A percentile compares a stretch with the other conserved stretches of the same genome.
Conservation (phyloP, 1,139 yeast genomes). For the Saccharomyces uvarum region DNA sequence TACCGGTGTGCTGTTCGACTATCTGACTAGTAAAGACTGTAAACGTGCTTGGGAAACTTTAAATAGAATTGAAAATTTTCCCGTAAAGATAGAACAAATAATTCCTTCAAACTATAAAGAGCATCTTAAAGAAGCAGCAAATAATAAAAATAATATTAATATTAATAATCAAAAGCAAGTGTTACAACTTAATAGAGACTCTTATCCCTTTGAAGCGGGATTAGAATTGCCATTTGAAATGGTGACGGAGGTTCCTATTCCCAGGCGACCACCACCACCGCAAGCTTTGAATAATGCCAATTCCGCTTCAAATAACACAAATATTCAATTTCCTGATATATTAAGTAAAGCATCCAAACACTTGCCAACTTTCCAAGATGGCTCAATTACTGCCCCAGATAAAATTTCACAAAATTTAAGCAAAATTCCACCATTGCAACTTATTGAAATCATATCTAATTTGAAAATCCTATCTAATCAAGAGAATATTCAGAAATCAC, state of each 20-base stretch:
- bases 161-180: slow-evolving; percentile 9
- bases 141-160: background rate
- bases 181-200: slow-evolving; percentile 25
- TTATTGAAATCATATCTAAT: slow-evolving; percentile 59
- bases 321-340: slow-evolving; percentile 37
- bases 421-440: slow-evolving; percentile 58
- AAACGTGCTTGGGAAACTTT: slow-evolving; percentile 22
- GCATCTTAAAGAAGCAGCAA: background rate
- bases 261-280: slow-evolving; percentile 19
- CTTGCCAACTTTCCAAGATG: slow-evolving; percentile 40
- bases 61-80: slow-evolving; percentile 21
- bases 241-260: slow-evolving; percentile 31
- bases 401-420: slow-evolving; percentile 39
- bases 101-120: slow-evolving; percentile 24
- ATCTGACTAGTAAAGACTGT: slow-evolving; percentile 23
- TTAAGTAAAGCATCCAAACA: slow-evolving; percentile 44
- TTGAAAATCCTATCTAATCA: slow-evolving; percentile 49
- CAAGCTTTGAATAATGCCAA: slow-evolving; percentile 6
- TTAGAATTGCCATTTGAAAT: slow-evolving; percentile 31
- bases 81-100: slow-evolving; percentile 22
- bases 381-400: slow-evolving; percentile 31
- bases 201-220: slow-evolving; percentile 27
- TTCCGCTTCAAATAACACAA: slow-evolving; percentile 2
- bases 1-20: slow-evolving; percentile 21
- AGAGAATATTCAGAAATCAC: slow-evolving; percentile 43